Evolutionary conservation across 495 filamentous ascomycete genomes (phyloP), one percentile per base, ranked within the genome.

Genomic region (Aspergillus indologenus): DNA sequence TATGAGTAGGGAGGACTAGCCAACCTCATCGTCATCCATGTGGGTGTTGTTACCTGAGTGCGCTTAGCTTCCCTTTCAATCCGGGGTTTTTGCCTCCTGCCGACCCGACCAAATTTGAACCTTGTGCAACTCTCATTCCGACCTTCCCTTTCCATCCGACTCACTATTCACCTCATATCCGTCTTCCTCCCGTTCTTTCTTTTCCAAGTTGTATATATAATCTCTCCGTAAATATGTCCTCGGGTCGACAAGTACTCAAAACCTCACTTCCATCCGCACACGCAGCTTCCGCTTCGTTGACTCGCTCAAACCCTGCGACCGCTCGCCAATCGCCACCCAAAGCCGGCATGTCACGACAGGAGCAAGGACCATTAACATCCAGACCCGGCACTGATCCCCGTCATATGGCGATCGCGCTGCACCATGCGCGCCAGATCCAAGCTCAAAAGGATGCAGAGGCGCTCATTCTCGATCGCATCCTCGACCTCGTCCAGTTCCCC

Each of bases 351-450:
- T 72, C 66, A 61, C 74, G 71, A 61, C 72, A 66, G 58, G 68
- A 68, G n/a, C 71, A 69, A 63, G 60, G 65, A 54, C 63, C 64
- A 59, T 64, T 65, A 29, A 34, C 60, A 48, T 67, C 61, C 63
- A 67, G 79, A 63, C 70, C 79, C n/a, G 65, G 71, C 52, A 60
- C 74, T 42, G 73, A 79, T 73, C 62, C 72, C 61, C 85, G 83
- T 47, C 80, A 86, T 63, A 71, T 81, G 19, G 77, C 82, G 24
- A 81, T 85, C 45, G 92, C 91, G 15, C 73, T 96, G 47, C 82
- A 89, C 59, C 91, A 96, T 75, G 91, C 93, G 14, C 81, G 84
- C 58, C 78, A 87, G 26, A 87, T 97, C 56, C 87, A 96, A 64
- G 75, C 86, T 53, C 88, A 85, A 51, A 92, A 90, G 64, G 82